Base-by-base conservation (phyloP, 345 rosid species). In the Anastatica hierochuntica region DNA sequence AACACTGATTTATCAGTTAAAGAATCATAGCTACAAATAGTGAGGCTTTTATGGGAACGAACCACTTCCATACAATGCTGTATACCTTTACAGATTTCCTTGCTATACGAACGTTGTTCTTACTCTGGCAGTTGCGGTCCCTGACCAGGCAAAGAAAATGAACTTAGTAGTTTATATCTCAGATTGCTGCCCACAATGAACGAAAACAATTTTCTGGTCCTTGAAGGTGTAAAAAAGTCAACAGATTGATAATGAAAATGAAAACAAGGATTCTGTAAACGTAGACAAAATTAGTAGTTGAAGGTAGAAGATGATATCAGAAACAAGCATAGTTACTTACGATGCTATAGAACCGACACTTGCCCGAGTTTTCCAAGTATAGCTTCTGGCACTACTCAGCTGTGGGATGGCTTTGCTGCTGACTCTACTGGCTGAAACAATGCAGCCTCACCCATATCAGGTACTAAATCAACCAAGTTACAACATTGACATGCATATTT, bases 11-110 rank as follows among this genome's bases (percentile, higher is more conserved):
- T n/a, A n/a, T n/a, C n/a, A n/a, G n/a, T n/a, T n/a, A n/a, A n/a
- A n/a, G n/a, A n/a, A n/a, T n/a, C n/a, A n/a, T n/a, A 34, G 38
- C 30, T 53, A 60, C 50, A 53, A 9, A 46, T 3, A 23, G 23
- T 37, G 8, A 9, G 33, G 17, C 5, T 34, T 54, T 14, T 43
- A 55, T 7, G 30, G 14, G 14, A 45, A 46, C 16, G 47, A 38
- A 53, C 57, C 53, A 35, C 46, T 49, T 49, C 18, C 33, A 50
- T 50, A 14, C 13, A 8, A 53, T 36, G 23, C 19, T 19, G 72
- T 35, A 33, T 70, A 88, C 94, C 82, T 64, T 71, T 48, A 75
- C 39, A 58, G 79, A 46, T 67, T 70, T 79, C 57, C 63, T 72
- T 24, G 27, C 27, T 4, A 24, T 36, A 63, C 13, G 60, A 49